Base-by-base conservation (phyloP, 148 eudicot species). In the Nyssa sinensis region DNA sequence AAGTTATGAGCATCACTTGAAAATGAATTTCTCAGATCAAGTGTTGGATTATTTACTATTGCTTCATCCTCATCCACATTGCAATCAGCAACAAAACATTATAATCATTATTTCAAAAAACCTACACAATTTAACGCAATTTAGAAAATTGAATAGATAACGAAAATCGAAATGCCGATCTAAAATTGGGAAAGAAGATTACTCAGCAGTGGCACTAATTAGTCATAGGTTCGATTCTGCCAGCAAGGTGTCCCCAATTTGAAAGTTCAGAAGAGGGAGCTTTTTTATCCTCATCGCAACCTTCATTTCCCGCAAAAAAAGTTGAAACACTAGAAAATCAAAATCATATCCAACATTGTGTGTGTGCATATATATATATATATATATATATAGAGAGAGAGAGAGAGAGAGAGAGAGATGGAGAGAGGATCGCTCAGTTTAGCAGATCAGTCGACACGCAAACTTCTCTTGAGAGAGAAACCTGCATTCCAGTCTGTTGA, bases 171-270 rank as follows among this genome's bases (percentile, higher is more conserved):
- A 6, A 39, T 7, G 11, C 1, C 7, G 44, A 39, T 39, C 7
- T 39, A 12, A 39, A 39, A 3, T 6, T 2, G 57, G 29, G 65
- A 39, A 58, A 64, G 6, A 25, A 25, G 35, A 47, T 37, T 72
- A 62, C 81, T 78, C 81, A 78, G 77, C 12, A 44, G 51, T 78
- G 77, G 78, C 71, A 73, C 65, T 39, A 71, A 57, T 34, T 31
- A 35, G 8, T 33, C 9, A 33, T 75, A 8, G 83, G 79, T 80
- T 80, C 83, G 83, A 80, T 80, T 80, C 83, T 70, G 79, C 83
- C 83, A 64, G 83, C 83, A 31, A 49, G 12, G 5, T 12, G 39
- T 75, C 83, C 71, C 71, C 79, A 75, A 64, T 31, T 59, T 19
- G 7, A 0, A 8, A 14, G 2, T 27, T 80, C 82, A 70, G 82